phyloP scores from a whole-genome alignment of 257 asterid genomes.

The Asclepias syriaca region DNA sequence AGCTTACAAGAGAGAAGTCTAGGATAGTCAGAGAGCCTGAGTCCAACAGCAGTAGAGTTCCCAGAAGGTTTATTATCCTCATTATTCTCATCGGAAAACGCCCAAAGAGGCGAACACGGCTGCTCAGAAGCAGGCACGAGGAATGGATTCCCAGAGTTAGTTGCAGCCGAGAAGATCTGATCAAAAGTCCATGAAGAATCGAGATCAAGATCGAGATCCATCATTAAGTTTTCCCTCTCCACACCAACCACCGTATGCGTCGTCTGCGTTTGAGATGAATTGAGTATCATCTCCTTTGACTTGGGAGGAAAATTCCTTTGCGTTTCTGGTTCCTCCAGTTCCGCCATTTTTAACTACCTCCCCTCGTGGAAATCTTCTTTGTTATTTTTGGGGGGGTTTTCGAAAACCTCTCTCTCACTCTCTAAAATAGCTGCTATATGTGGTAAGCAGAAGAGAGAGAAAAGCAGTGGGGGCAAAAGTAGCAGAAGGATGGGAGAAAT shows the following conservation, averaged over 20 bases:
- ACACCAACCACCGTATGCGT: constrained; percentile 5
- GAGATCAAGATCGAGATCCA: constrained; percentile 80
- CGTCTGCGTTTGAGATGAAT: constrained; percentile 19
- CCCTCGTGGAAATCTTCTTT: background rate
- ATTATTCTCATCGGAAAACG: constrained; percentile 58
- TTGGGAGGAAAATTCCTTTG: constrained; percentile 9
- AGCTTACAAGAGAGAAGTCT: constrained; percentile 47
- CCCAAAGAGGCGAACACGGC: constrained; percentile 82
- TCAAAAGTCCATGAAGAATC: constrained; percentile 76
- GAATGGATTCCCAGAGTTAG: constrained; percentile 41
- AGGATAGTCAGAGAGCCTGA: constrained; percentile 41
- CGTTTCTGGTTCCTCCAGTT: constrained; percentile 36
- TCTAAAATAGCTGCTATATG: background rate
- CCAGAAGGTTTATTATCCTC: constrained; percentile 16
- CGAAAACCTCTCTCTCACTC: background rate
- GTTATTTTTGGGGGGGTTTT: too few relatives aligned
- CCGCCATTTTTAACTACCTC: constrained; percentile 34
- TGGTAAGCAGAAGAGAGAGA: constrained; percentile 9
- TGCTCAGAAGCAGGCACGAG: constrained; percentile 51
- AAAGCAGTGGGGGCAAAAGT: background rate
- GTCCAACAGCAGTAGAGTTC: constrained; percentile 29
- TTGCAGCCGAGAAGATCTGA: constrained; percentile 56
- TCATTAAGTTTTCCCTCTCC: constrained; percentile 31
- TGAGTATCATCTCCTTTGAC: constrained; percentile 9
- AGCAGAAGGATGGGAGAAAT: constrained; percentile 1